Evolutionary conservation across 2,329 filamentous ascomycete species (phyloP).

Genomic region (Sclerotinia spermophila): DNA sequence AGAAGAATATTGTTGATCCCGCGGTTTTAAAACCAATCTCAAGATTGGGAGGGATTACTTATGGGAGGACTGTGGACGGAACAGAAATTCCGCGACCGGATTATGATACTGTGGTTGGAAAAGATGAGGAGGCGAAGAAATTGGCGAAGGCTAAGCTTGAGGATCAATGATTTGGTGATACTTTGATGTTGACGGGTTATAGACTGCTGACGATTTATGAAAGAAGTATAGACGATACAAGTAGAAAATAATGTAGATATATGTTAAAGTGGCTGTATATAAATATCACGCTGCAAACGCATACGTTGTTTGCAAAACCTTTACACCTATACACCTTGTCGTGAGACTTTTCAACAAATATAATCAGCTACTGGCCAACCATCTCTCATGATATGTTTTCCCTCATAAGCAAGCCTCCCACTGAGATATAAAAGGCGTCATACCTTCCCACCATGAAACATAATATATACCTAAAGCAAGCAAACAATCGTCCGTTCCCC

Average conservation of each 20-base stretch:
- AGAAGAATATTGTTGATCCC: conserved; percentile 70
- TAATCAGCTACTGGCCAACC: neutral
- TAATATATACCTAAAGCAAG: neutral
- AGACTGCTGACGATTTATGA: neutral
- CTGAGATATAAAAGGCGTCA: neutral
- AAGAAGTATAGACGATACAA: neutral
- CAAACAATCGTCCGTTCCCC: neutral
- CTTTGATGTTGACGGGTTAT: neutral
- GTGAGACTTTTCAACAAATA: neutral
- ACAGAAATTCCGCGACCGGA: conserved; percentile 67
- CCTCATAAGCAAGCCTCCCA: neutral
- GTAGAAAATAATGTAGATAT: neutral
- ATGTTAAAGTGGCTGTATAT: neutral
- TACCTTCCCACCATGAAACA: neutral
- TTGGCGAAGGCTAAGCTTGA: conserved; percentile 48
- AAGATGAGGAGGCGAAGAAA: conserved; percentile 53
- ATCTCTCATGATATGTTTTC: neutral
- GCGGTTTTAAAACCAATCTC: conserved; percentile 70
- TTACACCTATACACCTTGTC: neutral
- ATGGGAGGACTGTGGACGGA: conserved; percentile 65
- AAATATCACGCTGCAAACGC: neutral
- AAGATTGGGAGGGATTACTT: conserved; percentile 82
- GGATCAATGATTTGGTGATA: conserved; percentile 36
- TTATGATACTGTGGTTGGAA: conserved; percentile 42
- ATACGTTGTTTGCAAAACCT: neutral